Percentiles rank a stretch among this genome's conserved stretches.
Evolutionary conservation across 2,329 filamentous ascomycete genomes (phyloP).

Genomic region (Fusarium stilboides): DNA sequence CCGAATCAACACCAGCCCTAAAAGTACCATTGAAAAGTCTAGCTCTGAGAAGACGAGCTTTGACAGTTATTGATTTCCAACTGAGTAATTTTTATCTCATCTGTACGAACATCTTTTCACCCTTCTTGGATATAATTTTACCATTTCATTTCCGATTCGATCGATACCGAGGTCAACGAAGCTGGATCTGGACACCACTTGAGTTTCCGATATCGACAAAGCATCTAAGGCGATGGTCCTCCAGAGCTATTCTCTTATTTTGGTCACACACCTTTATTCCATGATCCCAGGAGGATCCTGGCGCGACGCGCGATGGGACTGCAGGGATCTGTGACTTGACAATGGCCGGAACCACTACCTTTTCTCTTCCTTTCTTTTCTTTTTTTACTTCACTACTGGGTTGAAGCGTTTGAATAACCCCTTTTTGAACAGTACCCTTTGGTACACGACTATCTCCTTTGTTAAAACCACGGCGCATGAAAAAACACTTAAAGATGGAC

Average conservation of each 20-base stretch:
- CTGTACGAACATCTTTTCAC: conserved; percentile 42
- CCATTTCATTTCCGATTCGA: conserved; percentile 39
- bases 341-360: conserved; percentile 21
- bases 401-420: conserved; percentile 44
- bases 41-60: conserved; percentile 65
- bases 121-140: conserved; percentile 48
- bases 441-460: conserved; percentile 46
- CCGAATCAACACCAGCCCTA: conserved; percentile 66
- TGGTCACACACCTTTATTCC: conserved; percentile 32
- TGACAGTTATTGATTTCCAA: conserved; percentile 56
- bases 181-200: conserved; percentile 24
- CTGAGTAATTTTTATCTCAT: conserved; percentile 31
- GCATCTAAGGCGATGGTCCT: conserved; percentile 27
- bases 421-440: conserved; percentile 38
- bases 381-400: conserved; percentile 35
- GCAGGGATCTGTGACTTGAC: conserved; percentile 40
- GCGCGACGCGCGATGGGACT: conserved; percentile 40
- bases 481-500: conserved; percentile 52
- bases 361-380: conserved; percentile 22
- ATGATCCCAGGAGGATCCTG: conserved; percentile 44
- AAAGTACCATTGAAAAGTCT: conserved; percentile 67
- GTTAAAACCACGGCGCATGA: conserved; percentile 50
- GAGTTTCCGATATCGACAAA: conserved; percentile 29
- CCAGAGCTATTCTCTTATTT: conserved; percentile 12
- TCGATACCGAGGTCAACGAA: conserved; percentile 33